phyloP scores from a whole-genome alignment of 768 basidiomycete species.

The Tubosaeta sp. region DNA sequence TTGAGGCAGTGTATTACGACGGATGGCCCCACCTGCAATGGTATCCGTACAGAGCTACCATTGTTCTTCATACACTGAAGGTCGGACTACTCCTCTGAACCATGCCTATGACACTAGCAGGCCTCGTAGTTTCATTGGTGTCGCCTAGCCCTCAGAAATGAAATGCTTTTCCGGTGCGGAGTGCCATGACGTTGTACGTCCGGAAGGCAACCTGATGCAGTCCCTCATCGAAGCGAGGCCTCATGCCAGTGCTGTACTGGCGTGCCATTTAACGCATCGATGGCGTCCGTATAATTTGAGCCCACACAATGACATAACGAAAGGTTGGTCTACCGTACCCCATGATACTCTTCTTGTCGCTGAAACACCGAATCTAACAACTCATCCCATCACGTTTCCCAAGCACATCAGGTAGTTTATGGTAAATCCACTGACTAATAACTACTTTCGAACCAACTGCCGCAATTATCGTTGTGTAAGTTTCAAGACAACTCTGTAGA shows the following conservation, averaged over 20 bases:
- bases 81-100: not conserved
- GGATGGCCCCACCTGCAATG: not conserved
- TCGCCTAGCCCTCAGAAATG: not conserved
- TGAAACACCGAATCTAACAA: not conserved
- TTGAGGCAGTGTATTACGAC: not conserved
- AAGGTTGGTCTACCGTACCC: not conserved
- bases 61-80: no score
- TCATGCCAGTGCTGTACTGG: no score
- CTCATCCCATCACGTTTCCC: not conserved
- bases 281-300: no score
- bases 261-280: no score
- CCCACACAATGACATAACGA: not conserved
- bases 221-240: no score
- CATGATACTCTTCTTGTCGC: not conserved
- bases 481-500: not conserved
- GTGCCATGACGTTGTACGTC: not conserved
- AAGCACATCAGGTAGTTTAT: not conserved
- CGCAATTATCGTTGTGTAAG: not conserved
- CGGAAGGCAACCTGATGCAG: no score
- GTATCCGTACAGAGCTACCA: not conserved
- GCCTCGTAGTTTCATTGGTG: not conserved
- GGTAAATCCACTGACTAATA: not conserved
- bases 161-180: not conserved
- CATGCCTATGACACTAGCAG: not conserved
- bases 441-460: not conserved